Base-by-base conservation (phyloP, 805 yeast species). In the Lachancea thermotolerans region DNA sequence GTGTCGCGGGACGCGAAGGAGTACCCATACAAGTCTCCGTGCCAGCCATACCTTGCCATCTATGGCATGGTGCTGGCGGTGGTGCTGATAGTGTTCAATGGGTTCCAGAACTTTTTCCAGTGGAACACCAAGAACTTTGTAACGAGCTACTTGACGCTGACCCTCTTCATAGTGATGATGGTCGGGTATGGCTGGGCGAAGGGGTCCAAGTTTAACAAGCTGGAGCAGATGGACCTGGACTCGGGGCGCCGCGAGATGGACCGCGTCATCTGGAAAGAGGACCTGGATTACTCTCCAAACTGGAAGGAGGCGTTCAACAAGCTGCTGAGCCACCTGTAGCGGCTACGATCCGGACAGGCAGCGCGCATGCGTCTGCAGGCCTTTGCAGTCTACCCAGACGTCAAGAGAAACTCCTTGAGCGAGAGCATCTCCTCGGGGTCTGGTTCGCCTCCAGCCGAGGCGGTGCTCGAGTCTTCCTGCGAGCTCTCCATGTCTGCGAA, bases 241-340 rank as follows among this genome's bases (percentile, higher is more conserved):
- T 74, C 85, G 0, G 95, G 95, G 2, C 68, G 95, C 54, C 73
- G 90, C 40, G 95, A 86, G 57, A 77, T 82, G 64, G 95, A 86
- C 61, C 68, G 85, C 38, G 76, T 75, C 49, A 77, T 81, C 29
- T 85, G 93, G 93, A 85, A 82, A 53, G 91, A 85, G 45, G 87
- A 84, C 36, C 69, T 66, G 40, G 67, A 60, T 15, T 67, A 66
- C 41, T 44, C 52, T 34, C 45, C 46, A 2, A 48, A 42, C 17
- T 36, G 49, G 4, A 49, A 48, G 38, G 55, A 53, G 17, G 43
- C 44, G n/a, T 33, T 50, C 11, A 39, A 45, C 12, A 50, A 50
- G 36, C 39, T 52, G 1, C 38, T 52, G n/a, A 50, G 54, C 36
- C 48, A 44, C 47, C 12, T 50, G 16, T 35, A 25, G 33, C 2